Evolutionary conservation across 192 early-diverging fungal genomes (phyloP).

Genomic region (Endogone sp.): DNA sequence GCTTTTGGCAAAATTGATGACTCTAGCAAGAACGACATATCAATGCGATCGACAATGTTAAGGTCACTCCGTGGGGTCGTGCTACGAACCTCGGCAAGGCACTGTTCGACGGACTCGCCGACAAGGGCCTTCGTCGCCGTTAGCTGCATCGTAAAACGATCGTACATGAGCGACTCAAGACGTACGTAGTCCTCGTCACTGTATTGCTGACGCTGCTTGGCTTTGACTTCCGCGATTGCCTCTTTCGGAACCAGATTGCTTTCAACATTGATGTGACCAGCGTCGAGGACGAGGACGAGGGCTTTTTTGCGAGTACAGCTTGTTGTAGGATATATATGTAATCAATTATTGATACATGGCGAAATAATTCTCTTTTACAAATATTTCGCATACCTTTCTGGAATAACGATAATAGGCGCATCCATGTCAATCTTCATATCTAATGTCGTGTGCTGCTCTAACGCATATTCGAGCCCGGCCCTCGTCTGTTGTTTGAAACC

Average conservation of each 20-base stretch:
- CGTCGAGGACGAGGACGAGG: slow-evolving; percentile 82
- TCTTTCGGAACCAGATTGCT: slow-evolving; percentile 75
- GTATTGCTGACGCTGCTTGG: slow-evolving; percentile 57
- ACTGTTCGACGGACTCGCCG: slow-evolving; percentile 68
- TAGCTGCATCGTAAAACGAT: slow-evolving; percentile 80
- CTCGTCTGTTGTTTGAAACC: slow-evolving; percentile 86
- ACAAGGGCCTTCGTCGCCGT: slow-evolving; percentile 80
- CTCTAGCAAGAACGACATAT: slow-evolving; percentile 76
- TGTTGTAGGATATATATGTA: not conserved
- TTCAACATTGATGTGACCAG: slow-evolving; percentile 87
- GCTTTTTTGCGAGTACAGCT: slow-evolving; percentile 52
- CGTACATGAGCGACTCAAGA: slow-evolving; percentile 83
- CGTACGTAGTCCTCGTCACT: slow-evolving; percentile 63
- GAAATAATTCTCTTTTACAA: slow-evolving; percentile 1
- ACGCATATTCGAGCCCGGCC: slow-evolving; percentile 74
- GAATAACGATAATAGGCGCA: slow-evolving; percentile 93
- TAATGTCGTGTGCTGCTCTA: slow-evolving; percentile 86
- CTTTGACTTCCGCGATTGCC: slow-evolving; percentile 61
- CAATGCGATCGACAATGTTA: slow-evolving; percentile 87
- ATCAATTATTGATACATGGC: not conserved
- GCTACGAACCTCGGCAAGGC: slow-evolving; percentile 61
- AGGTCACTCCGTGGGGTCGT: slow-evolving; percentile 52
- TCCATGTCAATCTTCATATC: slow-evolving; percentile 94
- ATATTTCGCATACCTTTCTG: slow-evolving; percentile 52
- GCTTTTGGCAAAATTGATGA: slow-evolving; percentile 82